A percentile compares a stretch with the other conserved stretches of the same genome.
These are phyloP conservation scores for Isatis tinctoria DNA, from an alignment of 345 rosid genomes.

Conservation along the genomic window DNA sequence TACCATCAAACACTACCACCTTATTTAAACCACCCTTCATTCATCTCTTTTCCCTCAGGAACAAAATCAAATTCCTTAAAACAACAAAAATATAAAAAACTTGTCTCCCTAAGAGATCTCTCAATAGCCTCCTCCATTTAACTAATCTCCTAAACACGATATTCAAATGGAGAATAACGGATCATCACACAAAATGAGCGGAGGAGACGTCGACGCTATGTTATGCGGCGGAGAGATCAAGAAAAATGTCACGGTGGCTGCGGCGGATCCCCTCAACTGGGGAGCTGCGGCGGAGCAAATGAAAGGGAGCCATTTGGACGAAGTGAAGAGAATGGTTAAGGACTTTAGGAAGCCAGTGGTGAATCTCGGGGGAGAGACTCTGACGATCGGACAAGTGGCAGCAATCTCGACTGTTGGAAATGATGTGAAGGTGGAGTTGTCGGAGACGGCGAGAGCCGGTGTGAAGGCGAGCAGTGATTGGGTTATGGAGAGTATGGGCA, in stretches of 20 bases:
- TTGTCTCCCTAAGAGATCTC: slow-evolving; percentile 11
- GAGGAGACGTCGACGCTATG: slow-evolving; percentile 21
- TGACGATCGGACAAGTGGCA: slow-evolving; percentile 77
- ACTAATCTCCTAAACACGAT: not conserved
- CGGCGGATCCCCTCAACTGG: slow-evolving; percentile 69
- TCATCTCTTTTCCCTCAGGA: slow-evolving; percentile 31
- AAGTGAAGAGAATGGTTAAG: slow-evolving; percentile 70
- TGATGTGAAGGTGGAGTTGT: slow-evolving; percentile 44
- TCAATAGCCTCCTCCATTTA: slow-evolving; percentile 4
- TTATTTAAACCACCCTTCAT: slow-evolving; percentile 34
- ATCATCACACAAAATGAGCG: not conserved
- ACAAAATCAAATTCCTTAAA: slow-evolving; percentile 27
- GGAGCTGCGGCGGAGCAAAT: slow-evolving; percentile 62
- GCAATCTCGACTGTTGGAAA: slow-evolving; percentile 43
- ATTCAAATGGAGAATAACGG: slow-evolving; percentile 25
- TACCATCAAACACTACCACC: slow-evolving; percentile 30
- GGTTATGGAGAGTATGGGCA: slow-evolving; percentile 79
- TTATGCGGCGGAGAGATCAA: slow-evolving; percentile 27
- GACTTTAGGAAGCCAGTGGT: slow-evolving; percentile 60
- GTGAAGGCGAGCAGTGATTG: slow-evolving; percentile 80
- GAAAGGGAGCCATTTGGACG: slow-evolving; percentile 82
- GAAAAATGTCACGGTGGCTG: not conserved
- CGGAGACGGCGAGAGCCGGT: slow-evolving; percentile 49
- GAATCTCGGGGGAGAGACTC: slow-evolving; percentile 60
- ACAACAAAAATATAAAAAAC: not conserved